These are phyloP conservation scores for Lachnellula occidentalis DNA, from an alignment of 2,329 filamentous ascomycete species.

Conservation along the genomic window DNA sequence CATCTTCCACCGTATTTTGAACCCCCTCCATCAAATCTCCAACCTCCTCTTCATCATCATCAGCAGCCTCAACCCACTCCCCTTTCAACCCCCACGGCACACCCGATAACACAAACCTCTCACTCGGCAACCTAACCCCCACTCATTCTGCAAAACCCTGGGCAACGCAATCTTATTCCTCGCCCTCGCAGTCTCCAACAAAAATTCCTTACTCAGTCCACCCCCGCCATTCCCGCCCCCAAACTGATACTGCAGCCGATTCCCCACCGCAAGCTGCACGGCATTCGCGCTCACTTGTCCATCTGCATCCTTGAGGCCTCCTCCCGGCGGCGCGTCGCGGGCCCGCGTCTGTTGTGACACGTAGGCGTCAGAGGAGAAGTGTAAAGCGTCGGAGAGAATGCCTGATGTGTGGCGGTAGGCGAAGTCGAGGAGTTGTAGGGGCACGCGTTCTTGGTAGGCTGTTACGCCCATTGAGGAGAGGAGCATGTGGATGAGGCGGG, in stretches of 20 bases:
- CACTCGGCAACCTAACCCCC: constrained; percentile 60
- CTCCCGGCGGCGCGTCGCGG: constrained; percentile 28
- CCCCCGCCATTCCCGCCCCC: constrained; percentile 45
- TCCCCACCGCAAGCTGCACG: constrained; percentile 66
- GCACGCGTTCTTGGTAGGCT: constrained; percentile 75
- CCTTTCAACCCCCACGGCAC: constrained; percentile 60
- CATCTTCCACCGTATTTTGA: constrained; percentile 34
- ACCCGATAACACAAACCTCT: constrained; percentile 63
- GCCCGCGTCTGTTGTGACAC: constrained; percentile 35
- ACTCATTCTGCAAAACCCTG: constrained; percentile 57
- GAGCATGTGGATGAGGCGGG: constrained; percentile 73
- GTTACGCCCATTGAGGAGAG: constrained; percentile 74
- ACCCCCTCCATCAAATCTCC: constrained; percentile 37
- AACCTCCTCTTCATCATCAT: constrained; percentile 35
- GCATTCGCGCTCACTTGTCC: constrained; percentile 55
- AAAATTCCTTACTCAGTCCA: constrained; percentile 66
- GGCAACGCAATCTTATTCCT: constrained; percentile 63
- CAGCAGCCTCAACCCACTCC: constrained; percentile 46
- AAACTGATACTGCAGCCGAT: constrained; percentile 65
- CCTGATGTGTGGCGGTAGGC: constrained; percentile 75
- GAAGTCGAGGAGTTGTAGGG: constrained; percentile 78
- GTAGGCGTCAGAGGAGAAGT: constrained; percentile 65
- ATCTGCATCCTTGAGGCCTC: constrained; percentile 28
- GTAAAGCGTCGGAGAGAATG: constrained; percentile 65
- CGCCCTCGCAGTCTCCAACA: constrained; percentile 68